These are phyloP conservation scores for Tolypocladium endophyticum DNA, from an alignment of 2,329 filamentous ascomycete genomes.

Conservation along the genomic window DNA sequence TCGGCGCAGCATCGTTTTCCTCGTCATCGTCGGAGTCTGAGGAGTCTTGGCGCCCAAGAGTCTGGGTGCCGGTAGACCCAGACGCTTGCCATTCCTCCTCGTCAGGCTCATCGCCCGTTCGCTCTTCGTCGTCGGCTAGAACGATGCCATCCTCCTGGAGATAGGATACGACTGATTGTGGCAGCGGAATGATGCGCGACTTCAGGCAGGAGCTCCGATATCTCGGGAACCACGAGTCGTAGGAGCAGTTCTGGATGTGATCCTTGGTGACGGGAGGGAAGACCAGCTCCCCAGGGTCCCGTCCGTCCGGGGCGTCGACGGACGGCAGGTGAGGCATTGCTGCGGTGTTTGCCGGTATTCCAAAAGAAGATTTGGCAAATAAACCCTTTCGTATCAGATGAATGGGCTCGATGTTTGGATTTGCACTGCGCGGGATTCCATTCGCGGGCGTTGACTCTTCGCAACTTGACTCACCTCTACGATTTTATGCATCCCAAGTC, in stretches of 20 bases:
- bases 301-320: slow-evolving; percentile 2
- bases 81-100: slow-evolving; percentile 39
- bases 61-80: slow-evolving; percentile 1
- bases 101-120: slow-evolving; percentile 30
- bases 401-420: background rate
- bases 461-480: background rate
- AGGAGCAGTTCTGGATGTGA: slow-evolving; percentile 91
- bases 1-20: slow-evolving; percentile 31
- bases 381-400: background rate
- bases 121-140: slow-evolving; percentile 59
- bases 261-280: slow-evolving; percentile 78
- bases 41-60: slow-evolving; percentile 13
- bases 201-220: slow-evolving; percentile 77
- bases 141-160: slow-evolving; percentile 88
- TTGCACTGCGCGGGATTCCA: background rate
- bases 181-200: slow-evolving; percentile 72
- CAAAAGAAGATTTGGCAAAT: background rate
- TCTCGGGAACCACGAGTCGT: slow-evolving; percentile 81
- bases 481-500: background rate
- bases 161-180: slow-evolving; percentile 68
- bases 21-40: slow-evolving; percentile 41
- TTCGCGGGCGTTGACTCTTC: background rate
- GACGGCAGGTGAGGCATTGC: slow-evolving; percentile 25
- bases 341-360: background rate
- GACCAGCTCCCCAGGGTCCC: slow-evolving; percentile 29